A percentile compares a stretch with the other conserved stretches of the same genome.
Conservation (phyloP, 306 rosid species). For the Dryas octopetala region DNA sequence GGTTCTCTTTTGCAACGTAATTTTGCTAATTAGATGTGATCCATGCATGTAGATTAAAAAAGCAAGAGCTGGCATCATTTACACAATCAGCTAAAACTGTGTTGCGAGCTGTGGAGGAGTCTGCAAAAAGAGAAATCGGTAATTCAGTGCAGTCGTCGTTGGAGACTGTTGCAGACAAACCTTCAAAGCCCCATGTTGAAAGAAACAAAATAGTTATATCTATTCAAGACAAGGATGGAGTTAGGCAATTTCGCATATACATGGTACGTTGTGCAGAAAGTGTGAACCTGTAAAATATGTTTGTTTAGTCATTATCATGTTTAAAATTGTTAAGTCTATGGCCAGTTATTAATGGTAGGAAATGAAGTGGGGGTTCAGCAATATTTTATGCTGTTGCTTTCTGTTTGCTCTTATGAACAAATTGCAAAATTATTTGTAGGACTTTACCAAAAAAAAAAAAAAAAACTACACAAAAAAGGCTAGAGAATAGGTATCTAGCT, state of each 20-base stretch:
- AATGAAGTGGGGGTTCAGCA: background rate
- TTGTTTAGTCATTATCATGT: background rate
- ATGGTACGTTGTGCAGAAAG: constrained; percentile 45
- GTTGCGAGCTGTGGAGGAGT: constrained; percentile 55
- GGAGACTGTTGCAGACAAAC: constrained; percentile 38
- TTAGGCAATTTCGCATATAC: constrained; percentile 69
- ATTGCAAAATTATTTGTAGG: no score
- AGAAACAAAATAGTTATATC: constrained; percentile 72
- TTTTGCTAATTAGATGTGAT: constrained; percentile 12
- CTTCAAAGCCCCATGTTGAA: constrained; percentile 42
- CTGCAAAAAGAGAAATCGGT: constrained; percentile 41
- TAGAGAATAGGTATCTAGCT: no score
- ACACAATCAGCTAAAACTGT: constrained; percentile 63
- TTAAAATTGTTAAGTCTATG: background rate
- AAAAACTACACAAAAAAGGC: no score
- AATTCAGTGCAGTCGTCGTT: constrained; percentile 31
- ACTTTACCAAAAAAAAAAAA: no score
- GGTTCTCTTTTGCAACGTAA: background rate
- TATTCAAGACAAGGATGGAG: constrained; percentile 68
- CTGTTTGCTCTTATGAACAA: background rate
- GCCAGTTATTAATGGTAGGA: background rate
- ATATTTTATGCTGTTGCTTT: background rate
- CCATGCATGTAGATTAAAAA: constrained; percentile 54
- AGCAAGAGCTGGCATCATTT: constrained; percentile 65
- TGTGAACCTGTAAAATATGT: background rate